Percentiles rank a stretch among this genome's conserved stretches.
These are phyloP conservation scores for Russula compacta DNA, from an alignment of 768 basidiomycete species.

Conservation along the genomic window DNA sequence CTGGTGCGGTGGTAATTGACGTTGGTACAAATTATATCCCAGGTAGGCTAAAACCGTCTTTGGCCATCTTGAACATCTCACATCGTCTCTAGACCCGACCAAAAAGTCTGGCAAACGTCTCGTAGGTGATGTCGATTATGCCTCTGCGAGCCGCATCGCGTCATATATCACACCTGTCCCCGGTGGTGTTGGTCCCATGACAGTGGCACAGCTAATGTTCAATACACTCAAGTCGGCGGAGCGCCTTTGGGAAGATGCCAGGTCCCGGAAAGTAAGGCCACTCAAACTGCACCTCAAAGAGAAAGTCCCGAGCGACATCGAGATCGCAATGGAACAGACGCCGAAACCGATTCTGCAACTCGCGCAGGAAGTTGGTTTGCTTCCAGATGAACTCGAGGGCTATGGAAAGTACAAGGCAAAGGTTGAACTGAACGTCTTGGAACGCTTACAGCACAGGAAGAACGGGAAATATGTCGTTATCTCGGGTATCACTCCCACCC, in stretches of 20 bases:
- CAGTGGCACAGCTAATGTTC: slow-evolving; percentile 95
- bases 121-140: slow-evolving; percentile 91
- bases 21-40: slow-evolving; percentile 96
- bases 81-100: slow-evolving; percentile 44
- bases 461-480: slow-evolving; percentile 96
- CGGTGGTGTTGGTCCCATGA: slow-evolving; percentile 99
- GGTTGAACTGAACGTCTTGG: slow-evolving; percentile 81
- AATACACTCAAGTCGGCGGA: slow-evolving; percentile 85
- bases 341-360: slow-evolving; percentile 84
- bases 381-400: slow-evolving; percentile 79
- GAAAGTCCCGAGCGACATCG: slow-evolving; percentile 94
- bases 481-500: slow-evolving; percentile 93
- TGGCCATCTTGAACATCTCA: slow-evolving; percentile 23
- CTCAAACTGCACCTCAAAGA: slow-evolving; percentile 70
- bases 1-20: slow-evolving; percentile 91
- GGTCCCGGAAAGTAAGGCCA: slow-evolving; percentile 62
- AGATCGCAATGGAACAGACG: slow-evolving; percentile 89
- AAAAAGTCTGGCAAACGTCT: slow-evolving; percentile 95
- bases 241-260: slow-evolving; percentile 63
- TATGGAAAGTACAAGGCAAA: slow-evolving; percentile 98
- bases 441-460: slow-evolving; percentile 75
- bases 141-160: slow-evolving; percentile 65
- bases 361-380: slow-evolving; percentile 80
- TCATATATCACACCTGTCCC: slow-evolving; percentile 96
- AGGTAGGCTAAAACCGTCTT: slow-evolving; percentile 34